These are phyloP conservation scores for Herpotrichia juniperi DNA, from an alignment of 2,329 filamentous ascomycete genomes.

Conservation along the genomic window DNA sequence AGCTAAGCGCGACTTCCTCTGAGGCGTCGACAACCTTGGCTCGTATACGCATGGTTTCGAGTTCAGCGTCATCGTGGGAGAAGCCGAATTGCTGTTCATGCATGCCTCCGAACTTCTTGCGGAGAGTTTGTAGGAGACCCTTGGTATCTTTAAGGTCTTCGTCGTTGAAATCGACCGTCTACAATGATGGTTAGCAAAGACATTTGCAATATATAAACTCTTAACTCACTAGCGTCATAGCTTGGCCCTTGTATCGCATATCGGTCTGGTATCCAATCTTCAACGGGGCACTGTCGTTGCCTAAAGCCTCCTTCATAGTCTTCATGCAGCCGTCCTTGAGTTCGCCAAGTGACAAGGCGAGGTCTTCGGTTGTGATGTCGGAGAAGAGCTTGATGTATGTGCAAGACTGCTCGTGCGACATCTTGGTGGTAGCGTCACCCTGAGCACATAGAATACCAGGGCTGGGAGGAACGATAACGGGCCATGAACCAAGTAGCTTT, in stretches of 20 bases:
- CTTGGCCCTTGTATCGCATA: slow-evolving; percentile 57
- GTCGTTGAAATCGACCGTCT: slow-evolving; percentile 39
- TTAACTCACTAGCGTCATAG: slow-evolving; percentile 32
- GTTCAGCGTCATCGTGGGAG: slow-evolving; percentile 49
- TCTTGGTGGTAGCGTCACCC: slow-evolving; percentile 57
- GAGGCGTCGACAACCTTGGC: slow-evolving; percentile 53
- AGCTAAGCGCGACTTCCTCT: slow-evolving; percentile 47
- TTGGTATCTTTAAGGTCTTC: slow-evolving; percentile 43
- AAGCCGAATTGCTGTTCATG: slow-evolving; percentile 57
- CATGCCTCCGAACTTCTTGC: slow-evolving; percentile 48
- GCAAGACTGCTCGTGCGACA: slow-evolving; percentile 54
- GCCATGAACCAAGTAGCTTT: slow-evolving; percentile 57
- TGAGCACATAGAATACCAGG: slow-evolving; percentile 58
- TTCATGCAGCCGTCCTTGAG: slow-evolving; percentile 47
- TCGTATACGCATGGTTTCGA: slow-evolving; percentile 57
- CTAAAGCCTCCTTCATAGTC: slow-evolving; percentile 48
- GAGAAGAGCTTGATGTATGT: slow-evolving; percentile 54
- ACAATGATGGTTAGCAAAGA: neutral
- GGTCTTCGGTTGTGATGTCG: slow-evolving; percentile 41
- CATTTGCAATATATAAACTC: neutral
- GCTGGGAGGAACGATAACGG: slow-evolving; percentile 59
- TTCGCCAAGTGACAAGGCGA: slow-evolving; percentile 36
- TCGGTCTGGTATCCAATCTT: slow-evolving; percentile 51
- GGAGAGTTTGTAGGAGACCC: slow-evolving; percentile 39
- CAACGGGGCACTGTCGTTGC: slow-evolving; percentile 35